Base-by-base conservation (phyloP, 108 stramenopile genomes). In the Pseudonitzschia multiseries region DNA sequence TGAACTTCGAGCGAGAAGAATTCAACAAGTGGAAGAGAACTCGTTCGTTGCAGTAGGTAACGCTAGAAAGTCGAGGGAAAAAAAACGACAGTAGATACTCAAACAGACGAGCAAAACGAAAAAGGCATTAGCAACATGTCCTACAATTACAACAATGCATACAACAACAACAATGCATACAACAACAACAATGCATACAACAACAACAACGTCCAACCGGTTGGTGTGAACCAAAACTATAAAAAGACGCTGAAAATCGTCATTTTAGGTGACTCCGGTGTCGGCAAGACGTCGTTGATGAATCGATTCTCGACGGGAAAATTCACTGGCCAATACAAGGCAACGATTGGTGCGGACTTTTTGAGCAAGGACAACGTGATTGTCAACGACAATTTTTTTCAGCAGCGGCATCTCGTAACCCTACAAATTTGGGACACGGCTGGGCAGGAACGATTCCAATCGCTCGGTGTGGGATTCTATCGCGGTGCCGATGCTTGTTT, bases 351-450 rank as follows among this genome's bases (percentile, higher is more conserved):
- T 9, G 98, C 98, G 14, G 99, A 99, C 69, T 99, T 98, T 71
- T 74, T 97, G 28, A 84, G 88, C 57, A 98, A 97, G 71, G 95
- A 98, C 31, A 82, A 96, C 53, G 85, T 86, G 33, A 72, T 93
- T 33, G 81, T 87, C 36, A 87, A 83, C 62, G 87, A 85, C 56
- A 59, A 59, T 27, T 54, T 72, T 40, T 88, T 75, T 26, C 89
- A 88, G 28, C 76, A 80, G 42, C 74, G 83, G 13, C 76, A 87
- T 67, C 68, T 91, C 13, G 96, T 97, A 27, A 98, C 93, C 32
- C 78, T 98, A 4, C 92, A 97, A 86, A 98, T 99, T 69, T 99
- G 99, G 99, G 99, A 99, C 79, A 99, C 99, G 0, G 99, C 99
- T 14, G 99, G 99, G 24, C 97, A 96, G 78, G 99, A 99, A 84